Evolutionary conservation across 192 early-diverging fungal genomes (phyloP).

Genomic region (Obelidium mucronatum): DNA sequence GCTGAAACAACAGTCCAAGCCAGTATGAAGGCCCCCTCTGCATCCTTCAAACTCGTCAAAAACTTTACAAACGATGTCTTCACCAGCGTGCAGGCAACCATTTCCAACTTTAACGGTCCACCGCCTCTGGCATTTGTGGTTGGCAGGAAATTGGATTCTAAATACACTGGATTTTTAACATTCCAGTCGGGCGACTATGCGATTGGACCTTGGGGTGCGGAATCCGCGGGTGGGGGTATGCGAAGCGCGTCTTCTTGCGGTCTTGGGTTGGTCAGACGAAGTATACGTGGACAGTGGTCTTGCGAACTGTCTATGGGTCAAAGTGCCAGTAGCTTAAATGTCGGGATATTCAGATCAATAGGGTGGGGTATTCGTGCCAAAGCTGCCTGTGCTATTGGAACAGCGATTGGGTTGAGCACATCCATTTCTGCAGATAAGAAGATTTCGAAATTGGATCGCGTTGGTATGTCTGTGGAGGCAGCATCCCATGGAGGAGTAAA

Average conservation of each 20-base stretch:
- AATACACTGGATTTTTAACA: slow-evolving; percentile 76
- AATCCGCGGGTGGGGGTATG: background rate
- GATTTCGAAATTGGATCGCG: slow-evolving; percentile 48
- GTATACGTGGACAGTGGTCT: slow-evolving; percentile 33
- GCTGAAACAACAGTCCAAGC: slow-evolving; percentile 68
- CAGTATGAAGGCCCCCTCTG: slow-evolving; percentile 62
- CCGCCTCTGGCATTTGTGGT: slow-evolving; percentile 69
- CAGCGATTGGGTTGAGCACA: slow-evolving; percentile 42
- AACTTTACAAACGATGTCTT: slow-evolving; percentile 71
- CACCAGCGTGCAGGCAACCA: slow-evolving; percentile 64
- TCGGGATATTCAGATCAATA: slow-evolving; percentile 43
- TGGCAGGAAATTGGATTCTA: slow-evolving; percentile 68
- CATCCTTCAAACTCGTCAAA: slow-evolving; percentile 64
- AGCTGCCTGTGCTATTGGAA: slow-evolving; percentile 44
- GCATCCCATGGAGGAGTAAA: slow-evolving; percentile 48
- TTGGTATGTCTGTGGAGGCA: slow-evolving; percentile 56
- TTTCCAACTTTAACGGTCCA: slow-evolving; percentile 63
- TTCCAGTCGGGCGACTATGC: slow-evolving; percentile 79
- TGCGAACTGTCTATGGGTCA: slow-evolving; percentile 52
- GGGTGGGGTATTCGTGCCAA: slow-evolving; percentile 44
- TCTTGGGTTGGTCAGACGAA: slow-evolving; percentile 45
- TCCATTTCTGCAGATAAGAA: slow-evolving; percentile 49
- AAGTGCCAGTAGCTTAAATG: slow-evolving; percentile 37
- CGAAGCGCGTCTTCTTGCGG: slow-evolving; percentile 40
- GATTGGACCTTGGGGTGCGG: slow-evolving; percentile 71